Conservation (phyloP, 2,329 filamentous ascomycete genomes). For the Ampelomyces quisqualis region DNA sequence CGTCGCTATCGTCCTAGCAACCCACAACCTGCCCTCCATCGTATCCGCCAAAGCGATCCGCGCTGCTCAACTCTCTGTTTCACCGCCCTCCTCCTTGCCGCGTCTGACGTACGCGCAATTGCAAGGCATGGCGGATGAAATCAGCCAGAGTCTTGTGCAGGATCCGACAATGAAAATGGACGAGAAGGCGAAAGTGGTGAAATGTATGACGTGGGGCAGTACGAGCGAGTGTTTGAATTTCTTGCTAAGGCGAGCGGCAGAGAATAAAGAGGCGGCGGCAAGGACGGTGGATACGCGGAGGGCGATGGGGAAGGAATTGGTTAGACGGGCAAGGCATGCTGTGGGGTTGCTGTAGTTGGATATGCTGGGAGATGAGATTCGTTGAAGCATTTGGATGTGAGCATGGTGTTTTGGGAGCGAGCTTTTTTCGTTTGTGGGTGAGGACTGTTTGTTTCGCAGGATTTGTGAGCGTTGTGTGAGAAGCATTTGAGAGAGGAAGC, state of each 20-base stretch:
- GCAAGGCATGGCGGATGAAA: constrained; percentile 94
- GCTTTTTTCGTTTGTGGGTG: neutral
- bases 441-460: too few relatives aligned
- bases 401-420: neutral
- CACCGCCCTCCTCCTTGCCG: constrained; percentile 10
- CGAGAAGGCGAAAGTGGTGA: constrained; percentile 51
- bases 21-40: constrained; percentile 78
- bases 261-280: constrained; percentile 62
- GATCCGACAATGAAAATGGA: constrained; percentile 43
- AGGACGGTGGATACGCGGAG: constrained; percentile 54
- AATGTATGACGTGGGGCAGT: constrained; percentile 59
- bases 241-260: constrained; percentile 58
- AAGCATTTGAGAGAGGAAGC: too few relatives aligned
- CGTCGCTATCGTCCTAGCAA: constrained; percentile 70
- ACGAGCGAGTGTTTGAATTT: constrained; percentile 79
- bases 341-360: constrained; percentile 25
- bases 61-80: constrained; percentile 44
- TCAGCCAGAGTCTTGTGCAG: constrained; percentile 62
- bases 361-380: neutral
- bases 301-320: constrained; percentile 55
- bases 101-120: constrained; percentile 70
- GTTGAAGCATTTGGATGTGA: neutral
- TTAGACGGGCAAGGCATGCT: constrained; percentile 38
- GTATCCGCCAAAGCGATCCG: constrained; percentile 53
- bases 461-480: too few relatives aligned